Conservation (phyloP, 2,329 filamentous ascomycete genomes). For the Sphaerulina vaccinii region DNA sequence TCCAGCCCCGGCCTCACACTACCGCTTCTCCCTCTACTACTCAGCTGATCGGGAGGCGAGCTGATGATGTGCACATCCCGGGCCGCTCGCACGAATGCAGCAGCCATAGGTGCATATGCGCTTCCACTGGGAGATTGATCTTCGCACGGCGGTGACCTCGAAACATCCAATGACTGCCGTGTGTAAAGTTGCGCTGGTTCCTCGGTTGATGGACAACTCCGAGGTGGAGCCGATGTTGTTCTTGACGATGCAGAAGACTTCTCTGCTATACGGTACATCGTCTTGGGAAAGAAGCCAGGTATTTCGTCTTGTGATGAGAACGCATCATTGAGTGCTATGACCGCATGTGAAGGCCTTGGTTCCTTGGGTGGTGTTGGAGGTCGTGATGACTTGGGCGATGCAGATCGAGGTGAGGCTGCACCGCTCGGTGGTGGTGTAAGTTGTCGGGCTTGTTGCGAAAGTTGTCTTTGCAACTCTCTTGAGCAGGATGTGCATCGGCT, state of each 20-base stretch:
- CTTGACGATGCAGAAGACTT: background rate
- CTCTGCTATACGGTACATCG: background rate
- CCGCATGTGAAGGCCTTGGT: background rate
- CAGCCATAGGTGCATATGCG: conserved; percentile 17
- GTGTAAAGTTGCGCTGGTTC: background rate
- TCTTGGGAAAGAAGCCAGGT: background rate
- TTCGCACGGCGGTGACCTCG: background rate
- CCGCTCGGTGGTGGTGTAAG: background rate
- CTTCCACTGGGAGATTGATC: conserved; percentile 1
- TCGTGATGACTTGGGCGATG: too few species aligned
- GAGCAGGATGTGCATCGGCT: background rate
- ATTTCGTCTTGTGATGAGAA: background rate
- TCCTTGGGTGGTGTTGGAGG: background rate
- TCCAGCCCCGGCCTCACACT: conserved; percentile 1
- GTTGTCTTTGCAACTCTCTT: background rate
- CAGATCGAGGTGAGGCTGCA: too few species aligned
- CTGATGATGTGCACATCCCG: background rate
- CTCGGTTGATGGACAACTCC: background rate
- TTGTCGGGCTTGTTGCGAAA: background rate
- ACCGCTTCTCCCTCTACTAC: background rate
- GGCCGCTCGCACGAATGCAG: conserved; percentile 11
- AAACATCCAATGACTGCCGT: background rate
- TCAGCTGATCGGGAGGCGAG: background rate
- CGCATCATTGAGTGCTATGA: background rate
- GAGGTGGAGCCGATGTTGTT: background rate